These are phyloP conservation scores for Quercus mongolica DNA, from an alignment of 306 rosid species.

Conservation along the genomic window DNA sequence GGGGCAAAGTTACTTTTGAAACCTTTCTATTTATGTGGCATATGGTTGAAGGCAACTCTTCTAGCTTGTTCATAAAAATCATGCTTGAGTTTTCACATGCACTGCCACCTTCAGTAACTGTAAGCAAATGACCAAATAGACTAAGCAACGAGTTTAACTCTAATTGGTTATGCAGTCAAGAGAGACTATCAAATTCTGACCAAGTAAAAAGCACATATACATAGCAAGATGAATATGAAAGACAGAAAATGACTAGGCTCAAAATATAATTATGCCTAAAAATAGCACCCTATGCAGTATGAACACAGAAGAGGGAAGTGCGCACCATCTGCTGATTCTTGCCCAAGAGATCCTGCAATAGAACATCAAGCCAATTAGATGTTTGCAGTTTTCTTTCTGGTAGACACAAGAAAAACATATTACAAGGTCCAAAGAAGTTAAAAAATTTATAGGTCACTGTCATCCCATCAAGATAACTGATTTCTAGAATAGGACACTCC, in stretches of 20 bases:
- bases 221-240: not conserved
- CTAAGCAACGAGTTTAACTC: not conserved
- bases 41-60: slow-evolving; percentile 66
- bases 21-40: slow-evolving; percentile 60
- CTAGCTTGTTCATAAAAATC: slow-evolving; percentile 50
- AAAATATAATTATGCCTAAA: not conserved
- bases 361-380: not conserved
- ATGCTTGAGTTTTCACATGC: slow-evolving; percentile 26
- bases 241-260: not conserved
- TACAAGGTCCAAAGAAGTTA: not conserved
- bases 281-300: not conserved
- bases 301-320: not conserved
- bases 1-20: not conserved
- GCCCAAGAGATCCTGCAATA: not conserved
- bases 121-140: not conserved
- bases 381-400: not conserved
- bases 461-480: not conserved
- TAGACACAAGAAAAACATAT: not conserved
- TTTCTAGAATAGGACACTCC: not conserved
- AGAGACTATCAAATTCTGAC: not conserved
- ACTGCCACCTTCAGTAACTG: slow-evolving; percentile 40
- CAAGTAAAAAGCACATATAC: not conserved
- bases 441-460: not conserved
- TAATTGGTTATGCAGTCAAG: not conserved
- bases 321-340: not conserved